Percentiles rank a stretch among this genome's conserved stretches.
These are phyloP conservation scores for Gleditsia sinensis DNA, from an alignment of 306 rosid species.

Conservation along the genomic window DNA sequence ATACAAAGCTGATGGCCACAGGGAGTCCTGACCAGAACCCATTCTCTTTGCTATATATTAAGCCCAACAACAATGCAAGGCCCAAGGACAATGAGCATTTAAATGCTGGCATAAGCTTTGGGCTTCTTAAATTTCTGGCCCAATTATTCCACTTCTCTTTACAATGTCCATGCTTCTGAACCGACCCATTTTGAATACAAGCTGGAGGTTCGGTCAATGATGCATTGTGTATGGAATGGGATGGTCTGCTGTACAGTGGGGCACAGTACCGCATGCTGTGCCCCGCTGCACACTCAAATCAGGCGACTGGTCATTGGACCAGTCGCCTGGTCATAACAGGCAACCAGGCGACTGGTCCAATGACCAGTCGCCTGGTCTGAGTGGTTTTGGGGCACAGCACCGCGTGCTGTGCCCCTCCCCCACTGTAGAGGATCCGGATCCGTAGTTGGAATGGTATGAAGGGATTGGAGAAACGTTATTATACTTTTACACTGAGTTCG, in stretches of 20 bases:
- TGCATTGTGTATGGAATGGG: slow-evolving; percentile 41
- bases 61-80: slow-evolving; percentile 59
- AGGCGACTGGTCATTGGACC: no score
- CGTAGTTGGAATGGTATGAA: slow-evolving; percentile 50
- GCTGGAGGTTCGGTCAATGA: neutral
- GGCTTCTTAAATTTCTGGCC: slow-evolving; percentile 17
- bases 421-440: no score
- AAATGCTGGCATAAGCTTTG: slow-evolving; percentile 46
- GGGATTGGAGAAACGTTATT: slow-evolving; percentile 46
- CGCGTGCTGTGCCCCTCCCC: no score
- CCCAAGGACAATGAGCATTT: slow-evolving; percentile 63
- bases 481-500: slow-evolving; percentile 40
- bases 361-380: no score
- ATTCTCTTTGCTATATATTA: slow-evolving; percentile 53
- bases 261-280: no score
- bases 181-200: neutral
- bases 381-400: no score
- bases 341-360: no score
- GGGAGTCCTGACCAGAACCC: slow-evolving; percentile 73
- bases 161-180: neutral
- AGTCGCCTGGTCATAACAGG: no score
- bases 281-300: no score
- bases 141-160: slow-evolving; percentile 16
- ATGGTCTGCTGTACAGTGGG: no score
- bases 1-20: slow-evolving; percentile 55